phyloP scores from a whole-genome alignment of 345 rosid species.

The Acer negundo region DNA sequence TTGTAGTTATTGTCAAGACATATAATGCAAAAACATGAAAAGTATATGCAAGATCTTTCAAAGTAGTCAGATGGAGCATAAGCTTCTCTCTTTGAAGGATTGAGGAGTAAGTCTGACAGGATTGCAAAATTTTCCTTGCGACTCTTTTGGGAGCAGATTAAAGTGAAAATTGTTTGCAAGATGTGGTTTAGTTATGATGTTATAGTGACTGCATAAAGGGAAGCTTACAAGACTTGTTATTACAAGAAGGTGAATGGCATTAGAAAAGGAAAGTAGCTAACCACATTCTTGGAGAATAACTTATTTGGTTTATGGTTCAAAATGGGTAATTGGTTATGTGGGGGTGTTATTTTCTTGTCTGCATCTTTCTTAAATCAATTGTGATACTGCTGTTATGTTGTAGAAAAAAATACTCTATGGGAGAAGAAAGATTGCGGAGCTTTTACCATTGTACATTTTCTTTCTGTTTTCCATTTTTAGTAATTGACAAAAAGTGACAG shows the following conservation, averaged over 20 bases:
- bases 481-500: neutral
- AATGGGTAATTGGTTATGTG: neutral
- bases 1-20: neutral
- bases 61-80: neutral
- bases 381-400: neutral
- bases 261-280: neutral
- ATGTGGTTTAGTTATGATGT: neutral
- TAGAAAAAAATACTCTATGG: neutral
- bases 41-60: neutral
- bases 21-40: neutral
- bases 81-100: neutral
- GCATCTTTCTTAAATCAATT: neutral
- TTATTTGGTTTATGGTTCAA: neutral
- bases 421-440: neutral
- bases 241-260: neutral
- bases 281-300: neutral
- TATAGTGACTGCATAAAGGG: neutral
- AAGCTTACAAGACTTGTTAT: neutral
- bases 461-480: neutral
- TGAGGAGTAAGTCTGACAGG: neutral
- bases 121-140: neutral
- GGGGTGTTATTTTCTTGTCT: neutral
- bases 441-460: neutral
- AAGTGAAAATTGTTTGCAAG: neutral
- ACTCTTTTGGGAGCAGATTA: neutral